phyloP scores from a whole-genome alignment of 495 filamentous ascomycete genomes.

The Aspergillus homomorphus region DNA sequence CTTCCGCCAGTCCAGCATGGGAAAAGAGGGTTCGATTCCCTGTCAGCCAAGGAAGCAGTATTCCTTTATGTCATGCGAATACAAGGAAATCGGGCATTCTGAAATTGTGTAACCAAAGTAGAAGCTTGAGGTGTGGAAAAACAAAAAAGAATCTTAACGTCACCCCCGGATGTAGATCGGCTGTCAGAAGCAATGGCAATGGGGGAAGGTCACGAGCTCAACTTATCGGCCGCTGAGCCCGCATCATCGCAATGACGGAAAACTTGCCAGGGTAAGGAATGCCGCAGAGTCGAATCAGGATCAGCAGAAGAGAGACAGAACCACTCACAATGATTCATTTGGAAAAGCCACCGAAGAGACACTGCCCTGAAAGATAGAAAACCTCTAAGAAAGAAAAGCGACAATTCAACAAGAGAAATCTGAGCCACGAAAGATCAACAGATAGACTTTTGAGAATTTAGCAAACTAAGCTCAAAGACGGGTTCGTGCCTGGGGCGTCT shows the following conservation, averaged over 20 bases:
- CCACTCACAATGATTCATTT: slow-evolving; percentile 31
- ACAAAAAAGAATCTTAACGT: slow-evolving; percentile 15
- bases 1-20: slow-evolving; percentile 18
- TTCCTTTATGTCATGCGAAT: slow-evolving; percentile 22
- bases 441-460: background rate
- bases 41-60: slow-evolving; percentile 21
- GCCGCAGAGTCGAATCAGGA: slow-evolving; percentile 14
- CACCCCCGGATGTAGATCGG: slow-evolving; percentile 23
- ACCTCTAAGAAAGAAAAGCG: slow-evolving; percentile 5
- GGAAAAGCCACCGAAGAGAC: slow-evolving; percentile 10
- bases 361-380: background rate
- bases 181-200: slow-evolving; percentile 17
- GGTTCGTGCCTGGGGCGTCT: slow-evolving; percentile 10
- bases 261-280: background rate
- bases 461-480: slow-evolving; percentile 4
- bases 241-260: background rate
- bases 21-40: slow-evolving; percentile 25
- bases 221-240: background rate
- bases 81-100: slow-evolving; percentile 19
- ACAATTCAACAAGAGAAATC: background rate
- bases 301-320: slow-evolving; percentile 4
- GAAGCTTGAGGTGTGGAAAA: slow-evolving; percentile 15
- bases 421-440: background rate
- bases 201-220: slow-evolving; percentile 10
- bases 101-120: slow-evolving; percentile 20